Evolutionary conservation across 192 early-diverging fungal genomes (phyloP).

Genomic region (Coemansia sp.): DNA sequence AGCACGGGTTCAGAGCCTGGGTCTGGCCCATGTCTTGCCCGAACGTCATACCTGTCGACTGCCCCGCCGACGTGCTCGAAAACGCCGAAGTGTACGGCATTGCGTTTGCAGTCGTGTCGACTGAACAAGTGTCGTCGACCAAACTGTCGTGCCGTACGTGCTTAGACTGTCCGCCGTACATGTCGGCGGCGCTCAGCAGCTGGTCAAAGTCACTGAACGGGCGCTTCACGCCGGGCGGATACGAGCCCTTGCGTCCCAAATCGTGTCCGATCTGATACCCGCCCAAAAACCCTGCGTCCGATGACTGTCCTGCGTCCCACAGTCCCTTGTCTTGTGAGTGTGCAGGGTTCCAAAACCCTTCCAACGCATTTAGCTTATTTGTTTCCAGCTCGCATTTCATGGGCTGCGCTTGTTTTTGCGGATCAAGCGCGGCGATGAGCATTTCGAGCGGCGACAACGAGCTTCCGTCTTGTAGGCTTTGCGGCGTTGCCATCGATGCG

Average conservation of each 20-base stretch:
- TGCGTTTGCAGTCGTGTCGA: conserved; percentile 12
- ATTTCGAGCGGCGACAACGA: conserved; percentile 45
- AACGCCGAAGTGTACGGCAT: conserved; percentile 23
- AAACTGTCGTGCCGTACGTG: conserved; percentile 38
- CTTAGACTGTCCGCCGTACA: conserved; percentile 24
- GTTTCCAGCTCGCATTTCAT: no score
- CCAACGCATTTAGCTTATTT: no score
- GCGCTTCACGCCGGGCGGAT: conserved; percentile 38
- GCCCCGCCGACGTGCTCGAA: conserved; percentile 16
- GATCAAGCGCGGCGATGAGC: conserved; percentile 50
- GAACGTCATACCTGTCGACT: conserved; percentile 1
- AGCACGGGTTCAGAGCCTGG: conserved; percentile 21
- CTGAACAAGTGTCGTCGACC: not conserved
- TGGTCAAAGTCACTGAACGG: conserved; percentile 45
- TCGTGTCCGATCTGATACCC: conserved; percentile 31
- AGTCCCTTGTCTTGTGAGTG: not conserved
- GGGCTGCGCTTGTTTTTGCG: conserved; percentile 20
- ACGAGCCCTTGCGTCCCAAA: conserved; percentile 19
- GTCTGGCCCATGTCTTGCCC: conserved; percentile 4
- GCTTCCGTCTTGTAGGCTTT: conserved; percentile 31
- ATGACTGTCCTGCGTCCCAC: conserved; percentile 15
- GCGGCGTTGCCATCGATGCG: conserved; percentile 29
- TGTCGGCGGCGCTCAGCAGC: conserved; percentile 41
- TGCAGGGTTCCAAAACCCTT: conserved; percentile 8
- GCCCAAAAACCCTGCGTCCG: conserved; percentile 15